Evolutionary conservation across 192 early-diverging fungal genomes (phyloP), one percentile per base, ranked within the genome.

Genomic region (Dissophora ornata): DNA sequence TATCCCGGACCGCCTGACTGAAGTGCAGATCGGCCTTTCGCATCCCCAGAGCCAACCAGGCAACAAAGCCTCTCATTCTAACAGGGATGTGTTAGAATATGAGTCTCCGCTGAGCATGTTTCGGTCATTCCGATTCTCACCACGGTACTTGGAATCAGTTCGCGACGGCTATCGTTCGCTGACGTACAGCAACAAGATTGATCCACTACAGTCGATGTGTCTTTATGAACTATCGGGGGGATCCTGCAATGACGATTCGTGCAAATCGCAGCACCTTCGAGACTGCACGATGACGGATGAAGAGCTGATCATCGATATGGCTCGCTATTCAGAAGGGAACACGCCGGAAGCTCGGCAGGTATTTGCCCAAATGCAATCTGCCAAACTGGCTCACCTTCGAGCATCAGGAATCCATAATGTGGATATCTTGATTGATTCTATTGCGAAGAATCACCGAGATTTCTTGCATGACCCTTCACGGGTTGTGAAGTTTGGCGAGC

Each of bases 101-200:
- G 30, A 25, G 25, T 77, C 73, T 3, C 73, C 73, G 6, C 15
- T 67, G 13, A 36, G 34, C 30, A 67, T 77, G 58, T 77, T 77
- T 38, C 64, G 65, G 6, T 77, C 73, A 0, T 67, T 47, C 34
- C 73, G 73, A 8, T 77, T 77, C 47, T 67, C 63, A 2, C 41
- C 54, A 4, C 26, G 25, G 8, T 77, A 29, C 42, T 34, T 46
- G 50, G 46, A 50, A 0, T 24, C 33, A 2, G 58, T 57, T 7
- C 22, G 13, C 2, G 58, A 41, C 7, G 73, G 73, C 24, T 67
- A 77, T 24, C 64, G 28, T 13, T 77, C 73, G 10, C 22, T 57
- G 36, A 77, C 73, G 16, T 77, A 47, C 47, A 77, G 73, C 16
- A 57, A 77, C 53, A 67, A 62, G 40, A 77, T 77, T 50, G 64